Evolutionary conservation across 73 alveolate species (phyloP), one percentile per base, ranked within the genome.

Genomic region (Tetrahymena malaccensis): DNA sequence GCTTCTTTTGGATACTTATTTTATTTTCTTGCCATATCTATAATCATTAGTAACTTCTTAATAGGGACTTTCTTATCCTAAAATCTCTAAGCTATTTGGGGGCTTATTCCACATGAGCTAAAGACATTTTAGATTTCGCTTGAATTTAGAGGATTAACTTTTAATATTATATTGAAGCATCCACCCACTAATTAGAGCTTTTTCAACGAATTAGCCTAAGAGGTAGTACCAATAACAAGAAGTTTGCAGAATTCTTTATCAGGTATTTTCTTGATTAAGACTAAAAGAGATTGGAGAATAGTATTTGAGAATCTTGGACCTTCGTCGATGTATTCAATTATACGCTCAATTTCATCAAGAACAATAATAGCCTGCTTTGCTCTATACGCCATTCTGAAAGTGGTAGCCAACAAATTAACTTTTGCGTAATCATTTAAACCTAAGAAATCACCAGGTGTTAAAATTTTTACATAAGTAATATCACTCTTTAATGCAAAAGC

Each of bases 301-400:
- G 99, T 96, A 93, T 99, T 99, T 44, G 99, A 99, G 95, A 99
- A 99, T 96, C 99, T 98, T 33, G 99, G 99, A 31, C 99, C 99
- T 83, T 99, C 97, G 94, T 99, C 99, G 83, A 99, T 99, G 96
- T 97, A 99, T 96, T 99, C 99, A 94, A 99, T 97, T 55, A 99
- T 97, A 94, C 99, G 97, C 96, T 99, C 99, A 70, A 99, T 95
- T 96, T 99, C 99, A 97, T 99, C 99, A 40, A 99, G 98, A 93
- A 99, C 99, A 93, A 99, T 95, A 55, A 50, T 85, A 43, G 97
- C 93, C 6, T 56, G 43, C 43, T 99, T 99, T 34, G 99, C 97
- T 97, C 99, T 99, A 97, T 99, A 99, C 15, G 99, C 99, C 96
- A 99, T 99, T 93, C 99, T 99, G 94, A 99, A 99, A 96, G 99